Base-by-base conservation (phyloP, 2,329 filamentous ascomycete species). In the Fusarium torreyae region DNA sequence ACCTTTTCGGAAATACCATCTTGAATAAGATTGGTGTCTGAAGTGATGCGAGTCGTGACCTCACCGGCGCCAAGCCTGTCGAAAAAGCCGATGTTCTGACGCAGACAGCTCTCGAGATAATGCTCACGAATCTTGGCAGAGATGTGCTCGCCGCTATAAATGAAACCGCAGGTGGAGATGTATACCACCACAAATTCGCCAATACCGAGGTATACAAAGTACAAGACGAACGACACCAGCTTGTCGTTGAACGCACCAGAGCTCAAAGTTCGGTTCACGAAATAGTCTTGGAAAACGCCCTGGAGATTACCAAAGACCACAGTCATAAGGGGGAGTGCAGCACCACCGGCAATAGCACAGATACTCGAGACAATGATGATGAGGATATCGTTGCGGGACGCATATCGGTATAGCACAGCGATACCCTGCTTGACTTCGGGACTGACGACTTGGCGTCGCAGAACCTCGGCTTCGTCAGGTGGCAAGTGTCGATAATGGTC, bases 1-100 rank as follows among this genome's bases (percentile, higher is more conserved):
- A 97, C 87, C 82, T 97, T 97, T 79, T 97, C 93, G 0, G 93
- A 97, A 45, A 99, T 94, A 58, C 94, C 95, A 71, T 97, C 94
- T 79, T 98, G 95, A 57, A 98, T 91, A 54, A 97, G 84, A 75
- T 97, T 98, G 44, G 94, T 97, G 78, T 98, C 95, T 13, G 94
- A 91, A 0, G 95, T 98, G 73, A 98, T 97, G 68, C 94, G 91
- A 2, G 94, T 97, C 0, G 94, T 97, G 64, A 98, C 93, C 80
- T 98, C 96, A 61, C 95, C 94, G 34, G 94, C 92, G 52, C 94
- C 95, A 15, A 97, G 86, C 75, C 96, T 96, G 79, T 98, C 96
- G 80, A 97, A 97, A 79, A 93, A 97, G 45, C 89, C 94, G 77
- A 97, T 95, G 77, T 97, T 97, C 78, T 97, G 94, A 64, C 89